Conservation (phyloP, 129 eudicot genomes). For the Mikania micrantha region DNA sequence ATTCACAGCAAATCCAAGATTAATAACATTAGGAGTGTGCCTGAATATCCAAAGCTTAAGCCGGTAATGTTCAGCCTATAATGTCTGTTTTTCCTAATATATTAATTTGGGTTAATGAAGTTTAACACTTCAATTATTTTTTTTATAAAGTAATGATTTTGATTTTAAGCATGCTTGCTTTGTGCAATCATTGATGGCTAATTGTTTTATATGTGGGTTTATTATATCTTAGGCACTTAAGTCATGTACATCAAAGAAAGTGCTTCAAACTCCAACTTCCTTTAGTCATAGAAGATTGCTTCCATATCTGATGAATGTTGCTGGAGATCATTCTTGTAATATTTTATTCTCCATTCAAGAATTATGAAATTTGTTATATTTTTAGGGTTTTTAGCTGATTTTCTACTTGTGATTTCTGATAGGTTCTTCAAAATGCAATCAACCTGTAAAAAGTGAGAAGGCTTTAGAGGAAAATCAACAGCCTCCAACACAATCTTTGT, state of each 20-base stretch:
- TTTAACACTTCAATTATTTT: neutral
- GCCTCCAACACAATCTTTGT: slow-evolving; percentile 1
- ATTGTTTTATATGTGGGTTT: neutral
- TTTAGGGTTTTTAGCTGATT: neutral
- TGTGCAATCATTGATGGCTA: neutral
- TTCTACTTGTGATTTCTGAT: slow-evolving; percentile 3
- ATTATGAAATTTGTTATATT: neutral
- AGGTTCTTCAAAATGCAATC: slow-evolving; percentile 27
- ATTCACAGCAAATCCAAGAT: slow-evolving; percentile 16
- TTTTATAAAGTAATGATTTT: neutral
- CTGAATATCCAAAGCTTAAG: slow-evolving; percentile 19
- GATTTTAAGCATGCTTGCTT: neutral
- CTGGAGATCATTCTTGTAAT: slow-evolving; percentile 37
- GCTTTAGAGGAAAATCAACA: slow-evolving; percentile 29
- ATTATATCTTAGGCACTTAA: slow-evolving; percentile 37
- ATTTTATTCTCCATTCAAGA: neutral
- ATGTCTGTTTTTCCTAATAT: neutral
- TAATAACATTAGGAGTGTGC: neutral
- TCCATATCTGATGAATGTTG: slow-evolving; percentile 52
- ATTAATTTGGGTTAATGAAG: neutral
- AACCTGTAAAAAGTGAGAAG: slow-evolving; percentile 20
- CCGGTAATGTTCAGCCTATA: slow-evolving; percentile 23
- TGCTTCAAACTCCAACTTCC: slow-evolving; percentile 45
- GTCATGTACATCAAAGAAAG: slow-evolving; percentile 49
- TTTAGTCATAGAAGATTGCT: slow-evolving; percentile 73